Base-by-base conservation (phyloP, 2,329 filamentous ascomycete species). In the Neoascochyta sp. region DNA sequence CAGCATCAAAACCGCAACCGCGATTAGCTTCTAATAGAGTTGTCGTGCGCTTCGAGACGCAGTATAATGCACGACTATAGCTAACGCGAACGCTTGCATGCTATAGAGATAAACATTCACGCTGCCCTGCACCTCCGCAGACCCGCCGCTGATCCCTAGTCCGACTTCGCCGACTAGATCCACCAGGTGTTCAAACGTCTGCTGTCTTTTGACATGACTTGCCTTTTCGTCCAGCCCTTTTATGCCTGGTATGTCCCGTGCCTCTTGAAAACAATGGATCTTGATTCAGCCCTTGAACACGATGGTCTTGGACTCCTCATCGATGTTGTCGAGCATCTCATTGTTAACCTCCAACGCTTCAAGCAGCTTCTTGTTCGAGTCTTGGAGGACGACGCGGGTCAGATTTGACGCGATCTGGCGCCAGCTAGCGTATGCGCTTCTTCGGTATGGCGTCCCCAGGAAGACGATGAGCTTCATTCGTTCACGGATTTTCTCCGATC, bases 361-460 rank as follows among this genome's bases (percentile, higher is more conserved):
- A 7, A 66, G 14, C 3, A 65, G 42, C 13, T 39, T 47, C 35
- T 58, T 61, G 39, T 64, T 60, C 4, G 57, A 36, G 40, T 62
- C 57, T 39, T 59, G 54, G 4, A 62, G 29, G 10, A 49, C 53
- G n/a, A 63, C 34, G 4, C 32, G 37, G 18, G 52, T 51, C 8
- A 66, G 34, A 27, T 63, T 63, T 5, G 52, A 51, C 7, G 51
- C 57, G 14, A 64, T 56, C 16, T 42, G 32, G 7, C 57, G 57
- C 62, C 60, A 66, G 27, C 39, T 47, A 7, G 60, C 56, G 12
- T 29, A 36, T 3, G 22, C 22, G 32, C 56, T 62, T 17, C 64
- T 63, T 18, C 58, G 51, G 43, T 68, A 64, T 10, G 64, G 65
- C 5, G 64, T 67, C 13, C 64, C 63, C 3, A 68, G 54, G 41